These are phyloP conservation scores for Plasmodium coatneyi DNA, from an alignment of 169 alveolate species.

Conservation along the genomic window DNA sequence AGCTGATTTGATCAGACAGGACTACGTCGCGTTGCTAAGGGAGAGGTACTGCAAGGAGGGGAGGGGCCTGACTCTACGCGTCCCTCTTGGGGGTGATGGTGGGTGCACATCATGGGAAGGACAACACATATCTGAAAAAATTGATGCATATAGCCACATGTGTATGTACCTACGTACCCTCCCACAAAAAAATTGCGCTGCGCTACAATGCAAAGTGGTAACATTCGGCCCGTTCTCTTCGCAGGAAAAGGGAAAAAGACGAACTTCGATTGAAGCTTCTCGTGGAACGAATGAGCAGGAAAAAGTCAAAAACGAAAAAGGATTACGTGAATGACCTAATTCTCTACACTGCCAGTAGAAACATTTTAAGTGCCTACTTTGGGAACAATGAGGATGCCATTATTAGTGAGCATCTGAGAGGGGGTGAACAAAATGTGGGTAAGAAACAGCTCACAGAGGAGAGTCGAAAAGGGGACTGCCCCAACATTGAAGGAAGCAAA, in stretches of 20 bases:
- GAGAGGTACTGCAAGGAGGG: constrained; percentile 16
- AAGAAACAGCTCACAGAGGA: neutral
- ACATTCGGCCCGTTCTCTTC: neutral
- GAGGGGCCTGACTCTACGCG: neutral
- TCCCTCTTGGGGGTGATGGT: neutral
- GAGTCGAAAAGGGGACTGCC: neutral
- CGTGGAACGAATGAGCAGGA: neutral
- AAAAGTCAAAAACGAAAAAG: neutral
- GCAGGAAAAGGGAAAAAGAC: constrained; percentile 30
- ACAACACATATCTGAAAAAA: neutral
- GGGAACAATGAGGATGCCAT: neutral
- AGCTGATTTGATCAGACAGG: constrained; percentile 22
- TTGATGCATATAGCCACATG: neutral
- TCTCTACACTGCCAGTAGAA: constrained; percentile 22
- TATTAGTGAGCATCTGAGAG: constrained; percentile 1
- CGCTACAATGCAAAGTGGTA: neutral
- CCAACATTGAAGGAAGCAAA: neutral
- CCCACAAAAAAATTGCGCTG: neutral
- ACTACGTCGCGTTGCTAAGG: constrained; percentile 16
- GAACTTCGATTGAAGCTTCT: neutral
- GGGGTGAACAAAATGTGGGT: neutral
- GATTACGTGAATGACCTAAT: constrained; percentile 14
- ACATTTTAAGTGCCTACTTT: neutral
- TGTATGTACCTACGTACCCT: neutral
- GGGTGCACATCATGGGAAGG: neutral